Base-by-base conservation (phyloP, 2,329 filamentous ascomycete genomes). In the Venturia aucupariae region DNA sequence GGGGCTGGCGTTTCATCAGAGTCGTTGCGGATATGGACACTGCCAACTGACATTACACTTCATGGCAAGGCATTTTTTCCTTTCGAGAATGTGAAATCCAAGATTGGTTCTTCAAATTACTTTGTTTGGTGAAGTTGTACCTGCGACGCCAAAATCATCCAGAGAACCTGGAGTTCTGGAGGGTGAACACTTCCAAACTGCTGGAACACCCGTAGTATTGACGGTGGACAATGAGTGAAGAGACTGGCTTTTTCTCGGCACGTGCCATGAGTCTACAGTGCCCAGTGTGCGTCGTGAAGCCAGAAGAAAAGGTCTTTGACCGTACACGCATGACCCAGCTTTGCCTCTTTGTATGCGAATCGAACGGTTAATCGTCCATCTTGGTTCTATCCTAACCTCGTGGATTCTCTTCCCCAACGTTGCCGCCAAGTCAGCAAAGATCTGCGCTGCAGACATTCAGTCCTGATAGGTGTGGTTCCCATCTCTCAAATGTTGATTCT, bases 1-100 rank as follows among this genome's bases (percentile, higher is more conserved):
- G 51, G 27, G 51, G 51, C 51, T 35, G 51, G 51, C 51, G 51
- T 57, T 57, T 57, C 30, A 51, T 35, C 51, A 57, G 51, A 57
- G 24, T 35, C 11, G 27, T 57, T 57, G 51, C 51, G 30, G 51
- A 5, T 35, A 57, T 57, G 51, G 51, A 57, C 30, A 35, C 30
- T 57, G 15, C 15, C 51, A 57, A 38, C 19, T 38, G 51, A 35
- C 17, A 35, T 35, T 3, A 57, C 51, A 19, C 15, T 57, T 57
- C 30, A 57, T 57, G 51, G 27, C 30, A 38, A 8, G 5, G 35
- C 35, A 8, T 17, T 35, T 57, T 57, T 35, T 54, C 15, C 32
- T 10, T 27, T 27, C 24, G 24, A 35, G 51, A 35, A 57, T 57
- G 51, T 30, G 27, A 57, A 54, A 27, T 57, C 51, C 19, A 57